A percentile compares a stretch with the other conserved stretches of the same genome.
phyloP scores from a whole-genome alignment of 805 yeast species.

The Priceomyces medius region DNA sequence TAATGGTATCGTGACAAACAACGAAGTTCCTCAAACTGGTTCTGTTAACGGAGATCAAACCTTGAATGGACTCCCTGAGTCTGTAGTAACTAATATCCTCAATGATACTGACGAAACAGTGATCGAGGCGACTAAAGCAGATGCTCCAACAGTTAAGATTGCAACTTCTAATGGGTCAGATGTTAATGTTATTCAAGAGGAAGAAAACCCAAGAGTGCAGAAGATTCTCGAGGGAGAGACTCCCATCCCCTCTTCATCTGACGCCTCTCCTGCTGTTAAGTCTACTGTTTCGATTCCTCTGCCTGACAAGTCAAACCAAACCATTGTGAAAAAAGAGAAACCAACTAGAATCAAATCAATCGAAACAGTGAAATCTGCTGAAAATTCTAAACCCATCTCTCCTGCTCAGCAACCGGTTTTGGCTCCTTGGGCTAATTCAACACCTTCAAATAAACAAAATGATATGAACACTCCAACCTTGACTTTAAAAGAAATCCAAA shows the following conservation, averaged over 20 bases:
- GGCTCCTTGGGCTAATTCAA: slow-evolving; percentile 60
- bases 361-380: neutral
- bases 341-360: neutral
- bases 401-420: slow-evolving; percentile 20
- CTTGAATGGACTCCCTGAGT: slow-evolving; percentile 38
- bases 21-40: slow-evolving; percentile 1
- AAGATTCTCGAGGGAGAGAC: too few relatives aligned
- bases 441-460: slow-evolving; percentile 7
- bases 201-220: neutral
- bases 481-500: slow-evolving; percentile 52
- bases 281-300: neutral
- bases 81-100: slow-evolving; percentile 42
- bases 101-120: slow-evolving; percentile 21
- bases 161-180: neutral
- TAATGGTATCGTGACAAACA: slow-evolving; percentile 1
- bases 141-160: neutral
- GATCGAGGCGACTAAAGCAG: neutral
- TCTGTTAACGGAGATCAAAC: slow-evolving; percentile 24
- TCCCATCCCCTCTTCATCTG: neutral
- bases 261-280: neutral
- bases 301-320: neutral
- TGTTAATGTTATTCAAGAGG: neutral
- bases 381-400: neutral
- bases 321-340: neutral
- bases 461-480: slow-evolving; percentile 33